Evolutionary conservation across 2,329 filamentous ascomycete species (phyloP), one percentile per base, ranked within the genome.

Genomic region (Lojkania enalia): DNA sequence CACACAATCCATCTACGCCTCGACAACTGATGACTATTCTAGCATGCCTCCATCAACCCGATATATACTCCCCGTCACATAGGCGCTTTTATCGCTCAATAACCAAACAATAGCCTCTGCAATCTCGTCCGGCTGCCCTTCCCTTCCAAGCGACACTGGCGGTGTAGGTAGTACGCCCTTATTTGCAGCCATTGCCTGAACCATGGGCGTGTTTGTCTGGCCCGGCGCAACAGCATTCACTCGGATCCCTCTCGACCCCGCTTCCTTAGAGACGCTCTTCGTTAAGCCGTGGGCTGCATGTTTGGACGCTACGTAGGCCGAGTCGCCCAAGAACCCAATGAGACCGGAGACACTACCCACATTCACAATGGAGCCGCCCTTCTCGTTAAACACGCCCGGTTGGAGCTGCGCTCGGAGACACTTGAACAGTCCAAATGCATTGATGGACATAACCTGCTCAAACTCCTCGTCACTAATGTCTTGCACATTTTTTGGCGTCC

Each of bases 131-230:
- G 51, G 41, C 39, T 49, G 27, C n/a, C 41, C 51, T 29, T 77
- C 52, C 7, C 77, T 68, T 16, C 63, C 62, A 38, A 79, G 55
- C 0, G 76, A 73, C 6, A 73, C 32, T 3, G 16, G 14, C 25
- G 47, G 47, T 27, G 27, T n/a, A 13, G 32, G 32, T 7, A 47
- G 21, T n/a, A 36, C 25, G 1, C 43, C 47, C 19, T 53, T 48
- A 4, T 20, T 41, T 11, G 30, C 33, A 9, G 21, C 31, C 47
- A 48, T 50, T 7, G 44, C 44, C 13, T 40, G 36, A 29, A 50
- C 50, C 44, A 53, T 53, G 2, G 47, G 46, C 29, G 47, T 50
- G 33, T 42, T 36, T n/a, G 39, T 54, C 30, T 48, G 44, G 5
- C 44, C 44, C 3, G 51, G 48, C n/a, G 48, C 45, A 4, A 54